These are phyloP conservation scores for Ceratocystis lukuohia DNA, from an alignment of 2,329 filamentous ascomycete species.

Conservation along the genomic window DNA sequence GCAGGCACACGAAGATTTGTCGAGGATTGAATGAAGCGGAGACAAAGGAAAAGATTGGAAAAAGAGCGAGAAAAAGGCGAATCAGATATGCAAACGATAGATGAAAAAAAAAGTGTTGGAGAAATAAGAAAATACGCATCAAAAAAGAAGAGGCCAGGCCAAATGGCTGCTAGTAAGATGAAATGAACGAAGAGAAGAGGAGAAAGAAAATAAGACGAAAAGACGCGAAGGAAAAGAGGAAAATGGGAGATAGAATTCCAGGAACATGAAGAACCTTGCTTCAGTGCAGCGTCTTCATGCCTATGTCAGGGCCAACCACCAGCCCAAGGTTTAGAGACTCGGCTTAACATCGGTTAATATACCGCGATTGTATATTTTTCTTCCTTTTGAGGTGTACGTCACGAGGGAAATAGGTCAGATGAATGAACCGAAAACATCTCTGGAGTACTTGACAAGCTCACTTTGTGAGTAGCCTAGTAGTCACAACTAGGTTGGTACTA, in stretches of 20 bases:
- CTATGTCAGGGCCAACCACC: background rate
- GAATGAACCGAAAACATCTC: too few relatives aligned
- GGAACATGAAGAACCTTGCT: background rate
- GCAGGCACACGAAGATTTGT: background rate
- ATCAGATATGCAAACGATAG: background rate
- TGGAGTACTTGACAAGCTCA: too few relatives aligned
- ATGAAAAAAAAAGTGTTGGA: background rate
- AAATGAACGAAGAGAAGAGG: background rate
- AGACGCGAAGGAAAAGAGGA: conserved; percentile 6
- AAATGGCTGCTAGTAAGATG: background rate
- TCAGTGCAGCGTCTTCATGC: background rate
- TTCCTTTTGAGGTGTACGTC: background rate
- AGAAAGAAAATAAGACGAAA: conserved; percentile 1
- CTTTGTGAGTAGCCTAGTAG: too few relatives aligned
- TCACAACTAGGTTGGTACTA: too few relatives aligned
- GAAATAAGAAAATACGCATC: conserved; percentile 7
- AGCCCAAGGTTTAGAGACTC: background rate
- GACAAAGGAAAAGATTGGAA: conserved; percentile 5
- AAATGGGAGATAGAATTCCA: background rate
- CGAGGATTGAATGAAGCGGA: conserved; percentile 1
- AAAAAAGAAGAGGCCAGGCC: too few relatives aligned
- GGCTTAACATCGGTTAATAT: background rate
- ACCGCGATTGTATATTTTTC: background rate
- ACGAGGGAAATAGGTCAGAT: background rate
- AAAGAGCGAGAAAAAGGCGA: conserved; percentile 10